Percentiles rank a stretch among this genome's conserved stretches.
phyloP scores from a whole-genome alignment of 2,329 filamentous ascomycete genomes.

The Aspergillus ruber region DNA sequence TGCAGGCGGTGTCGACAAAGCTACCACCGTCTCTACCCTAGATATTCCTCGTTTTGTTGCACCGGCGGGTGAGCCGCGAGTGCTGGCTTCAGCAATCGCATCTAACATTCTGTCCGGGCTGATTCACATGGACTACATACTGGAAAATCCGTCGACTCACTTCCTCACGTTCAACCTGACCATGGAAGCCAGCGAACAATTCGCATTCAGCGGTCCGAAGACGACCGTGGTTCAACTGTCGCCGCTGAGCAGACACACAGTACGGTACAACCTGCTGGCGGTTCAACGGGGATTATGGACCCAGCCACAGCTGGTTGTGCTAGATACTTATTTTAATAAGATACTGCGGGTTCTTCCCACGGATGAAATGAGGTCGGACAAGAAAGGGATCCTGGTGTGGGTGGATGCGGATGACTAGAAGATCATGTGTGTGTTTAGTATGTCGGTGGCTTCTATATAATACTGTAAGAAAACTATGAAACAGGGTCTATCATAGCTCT shows the following conservation, averaged over 20 bases:
- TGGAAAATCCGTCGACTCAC: constrained; percentile 92
- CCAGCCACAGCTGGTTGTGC: constrained; percentile 65
- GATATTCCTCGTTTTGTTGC: constrained; percentile 74
- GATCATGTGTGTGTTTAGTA: not conserved
- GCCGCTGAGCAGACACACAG: constrained; percentile 67
- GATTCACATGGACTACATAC: constrained; percentile 56
- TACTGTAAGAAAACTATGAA: not conserved
- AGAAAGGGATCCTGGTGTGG: constrained; percentile 45
- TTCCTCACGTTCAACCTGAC: constrained; percentile 86
- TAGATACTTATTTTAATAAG: constrained; percentile 92
- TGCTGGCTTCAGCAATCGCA: constrained; percentile 51
- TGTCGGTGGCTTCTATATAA: not conserved
- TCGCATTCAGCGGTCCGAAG: constrained; percentile 89
- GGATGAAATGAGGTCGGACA: constrained; percentile 56
- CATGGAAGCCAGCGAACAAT: constrained; percentile 89
- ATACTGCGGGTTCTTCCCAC: constrained; percentile 73
- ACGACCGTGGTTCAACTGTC: constrained; percentile 71
- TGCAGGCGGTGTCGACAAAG: constrained; percentile 19
- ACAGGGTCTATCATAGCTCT: no score
- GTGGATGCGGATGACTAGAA: constrained; percentile 35
- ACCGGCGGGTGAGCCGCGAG: constrained; percentile 77
- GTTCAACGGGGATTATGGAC: constrained; percentile 60
- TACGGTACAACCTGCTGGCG: constrained; percentile 70
- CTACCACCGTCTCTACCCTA: constrained; percentile 60
- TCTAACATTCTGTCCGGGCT: constrained; percentile 29